Percentiles rank a stretch among this genome's conserved stretches.
phyloP scores from a whole-genome alignment of 139 green algal species.

The Picochlorum costavermella region DNA sequence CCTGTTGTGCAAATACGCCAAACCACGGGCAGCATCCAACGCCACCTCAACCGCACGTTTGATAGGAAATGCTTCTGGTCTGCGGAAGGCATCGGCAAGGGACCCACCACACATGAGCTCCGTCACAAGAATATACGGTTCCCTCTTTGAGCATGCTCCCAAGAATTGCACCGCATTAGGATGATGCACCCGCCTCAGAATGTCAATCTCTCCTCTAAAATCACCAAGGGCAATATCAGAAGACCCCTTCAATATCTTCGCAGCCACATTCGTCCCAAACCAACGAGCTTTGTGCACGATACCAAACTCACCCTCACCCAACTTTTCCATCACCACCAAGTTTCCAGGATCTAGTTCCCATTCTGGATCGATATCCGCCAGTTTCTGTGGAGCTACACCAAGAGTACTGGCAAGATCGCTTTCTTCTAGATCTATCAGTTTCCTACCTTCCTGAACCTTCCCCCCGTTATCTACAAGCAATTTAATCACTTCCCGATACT shows the following conservation, averaged over 20 bases:
- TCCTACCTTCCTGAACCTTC: slow-evolving; percentile 30
- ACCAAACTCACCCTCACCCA: slow-evolving; percentile 87
- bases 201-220: slow-evolving; percentile 52
- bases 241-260: slow-evolving; percentile 81
- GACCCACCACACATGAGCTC: slow-evolving; percentile 58
- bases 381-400: slow-evolving; percentile 41
- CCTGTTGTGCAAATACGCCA: slow-evolving; percentile 80
- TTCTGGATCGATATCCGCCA: slow-evolving; percentile 66
- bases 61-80: slow-evolving; percentile 37
- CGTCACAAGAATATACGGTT: slow-evolving; percentile 77
- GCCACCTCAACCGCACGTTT: slow-evolving; percentile 64
- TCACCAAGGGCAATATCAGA: slow-evolving; percentile 66
- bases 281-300: slow-evolving; percentile 82
- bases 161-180: slow-evolving; percentile 71
- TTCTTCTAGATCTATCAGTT: slow-evolving; percentile 47
- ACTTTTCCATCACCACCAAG: slow-evolving; percentile 67
- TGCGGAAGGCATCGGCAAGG: slow-evolving; percentile 68
- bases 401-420: slow-evolving; percentile 45
- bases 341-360: slow-evolving; percentile 80
- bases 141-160: slow-evolving; percentile 75
- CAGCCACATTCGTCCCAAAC: slow-evolving; percentile 72
- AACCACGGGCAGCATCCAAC: slow-evolving; percentile 69
- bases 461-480: slow-evolving; percentile 56
- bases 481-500: slow-evolving; percentile 66
- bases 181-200: slow-evolving; percentile 46